Evolutionary conservation across 176 grass and related monocot genomes (phyloP), one percentile per base, ranked within the genome.

Genomic region (Zea luxurians): DNA sequence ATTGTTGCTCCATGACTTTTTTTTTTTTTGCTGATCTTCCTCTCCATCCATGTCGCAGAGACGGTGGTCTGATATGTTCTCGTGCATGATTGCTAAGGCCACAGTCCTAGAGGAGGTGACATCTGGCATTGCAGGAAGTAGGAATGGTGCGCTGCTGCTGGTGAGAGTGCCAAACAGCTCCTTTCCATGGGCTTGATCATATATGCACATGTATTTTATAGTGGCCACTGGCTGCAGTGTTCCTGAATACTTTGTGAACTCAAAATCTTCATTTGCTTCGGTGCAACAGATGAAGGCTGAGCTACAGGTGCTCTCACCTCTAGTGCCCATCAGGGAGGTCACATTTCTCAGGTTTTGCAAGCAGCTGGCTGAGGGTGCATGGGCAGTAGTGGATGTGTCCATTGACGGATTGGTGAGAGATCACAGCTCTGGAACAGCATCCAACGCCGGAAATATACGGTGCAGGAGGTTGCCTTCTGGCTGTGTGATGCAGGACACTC

Each of bases 41-140:
- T 57, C 2, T 54, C 8, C 54, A 63, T 80, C 77, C 52, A 58
- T 87, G 82, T 53, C 27, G 53, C 64, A 98, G 95, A 76, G 71
- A 54, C 85, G 89, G 61, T 98, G 95, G 95, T 87, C 83, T 10
- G 95, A 98, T 54, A 92, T 98, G 95, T 98, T 98, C 78, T 91
- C 95, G 18, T 90, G 83, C 67, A 91, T 98, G 80, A 94, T 98
- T 55, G 87, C 91, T 13, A 92, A 93, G 77, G 83, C 89, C 18
- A 90, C 87, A 4, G 65, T 86, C 42, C 81, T 91, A 16, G 95
- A 98, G 60, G 95, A 94, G 70, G 76, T 98, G 41, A 90, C 95
- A 53, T 67, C 52, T 0, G 95, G 95, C 77, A 87, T 94, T 80
- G 95, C 87, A 34, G 91, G 87, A 64, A 87, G 85, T 67, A 90